phyloP scores from a whole-genome alignment of 1,284 basidiomycete species.

The Rhodotorula glutinis region DNA sequence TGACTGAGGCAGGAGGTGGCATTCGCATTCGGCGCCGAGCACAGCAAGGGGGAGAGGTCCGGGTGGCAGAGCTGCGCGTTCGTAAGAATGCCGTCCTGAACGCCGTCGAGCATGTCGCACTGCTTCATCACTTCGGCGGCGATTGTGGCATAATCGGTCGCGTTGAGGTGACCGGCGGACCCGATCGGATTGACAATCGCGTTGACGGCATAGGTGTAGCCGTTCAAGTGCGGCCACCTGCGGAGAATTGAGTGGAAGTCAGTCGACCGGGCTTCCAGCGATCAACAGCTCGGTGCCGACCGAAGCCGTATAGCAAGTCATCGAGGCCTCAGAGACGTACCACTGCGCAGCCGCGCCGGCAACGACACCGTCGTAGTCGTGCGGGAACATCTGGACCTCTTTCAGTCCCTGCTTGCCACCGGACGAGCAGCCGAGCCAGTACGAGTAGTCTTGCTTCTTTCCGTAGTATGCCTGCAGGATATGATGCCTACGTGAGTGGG shows the following conservation, averaged over 20 bases:
- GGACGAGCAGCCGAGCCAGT: conserved; percentile 41
- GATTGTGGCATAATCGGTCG: conserved; percentile 34
- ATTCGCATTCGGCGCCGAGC: conserved; percentile 21
- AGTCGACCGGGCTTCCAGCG: neutral
- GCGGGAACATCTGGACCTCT: conserved; percentile 26
- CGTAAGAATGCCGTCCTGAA: conserved; percentile 43
- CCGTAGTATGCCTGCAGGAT: conserved; percentile 31
- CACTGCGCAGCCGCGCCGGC: conserved; percentile 37
- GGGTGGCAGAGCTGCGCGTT: conserved; percentile 37
- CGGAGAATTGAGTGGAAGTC: neutral
- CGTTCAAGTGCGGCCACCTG: too few species aligned
- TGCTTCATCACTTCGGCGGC: conserved; percentile 38
- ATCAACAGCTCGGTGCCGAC: too few species aligned
- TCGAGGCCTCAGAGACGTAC: neutral
- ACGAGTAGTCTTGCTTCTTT: conserved; percentile 19
- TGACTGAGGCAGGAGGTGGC: conserved; percentile 27
- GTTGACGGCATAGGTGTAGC: conserved; percentile 33
- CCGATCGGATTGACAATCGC: conserved; percentile 30
- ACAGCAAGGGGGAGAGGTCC: conserved; percentile 29
- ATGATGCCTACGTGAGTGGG: too few species aligned
- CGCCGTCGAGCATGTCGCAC: conserved; percentile 45
- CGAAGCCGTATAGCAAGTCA: neutral
- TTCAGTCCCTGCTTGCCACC: conserved; percentile 42
- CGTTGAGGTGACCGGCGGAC: conserved; percentile 25
- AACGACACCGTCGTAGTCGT: conserved; percentile 41